Base-by-base conservation (phyloP, 2,329 filamentous ascomycete species). In the Monosporascus sp. region DNA sequence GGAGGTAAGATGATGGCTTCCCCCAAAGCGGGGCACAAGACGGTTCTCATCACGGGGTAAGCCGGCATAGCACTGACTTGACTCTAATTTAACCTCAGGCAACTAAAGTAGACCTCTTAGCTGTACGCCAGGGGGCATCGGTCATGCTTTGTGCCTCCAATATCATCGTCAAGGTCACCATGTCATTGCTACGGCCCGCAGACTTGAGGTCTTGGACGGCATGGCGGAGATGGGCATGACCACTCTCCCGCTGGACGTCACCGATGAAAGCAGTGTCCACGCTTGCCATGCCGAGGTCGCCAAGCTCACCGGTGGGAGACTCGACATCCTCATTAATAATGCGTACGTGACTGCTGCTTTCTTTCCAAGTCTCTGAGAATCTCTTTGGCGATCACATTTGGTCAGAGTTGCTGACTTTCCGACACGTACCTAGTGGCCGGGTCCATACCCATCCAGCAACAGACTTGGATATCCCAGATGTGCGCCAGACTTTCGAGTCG, bases 281-380 rank as follows among this genome's bases (percentile, higher is more conserved):
- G 64, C 65, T 43, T 79, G 77, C 60, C 76, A 74, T 52, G 69
- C 69, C 3, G 70, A 77, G 50, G 76, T 83, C 14, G 60, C 68
- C 11, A 63, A 71, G 14, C 66, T 82, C 47, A 82, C 78, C 2
- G 73, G 73, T 8, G 80, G 80, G 15, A 76, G 69, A 47, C 74
- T 84, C 5, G 80, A 84, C 57, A 75, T 83, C 46, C 77, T 84
- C 18, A 74, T 84, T 48, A 84, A 83, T 67, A 84, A 84, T 55
- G 80, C 81, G 78, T 82, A 57, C 56, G 74, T 62, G 5, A 41
- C 7, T 6, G 31, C 20, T n/a, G n/a, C n/a, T n/a, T n/a, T n/a
- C n/a, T n/a, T n/a, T n/a, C n/a, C n/a, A n/a, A n/a, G n/a, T n/a
- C n/a, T n/a, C n/a, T n/a, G n/a, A n/a, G n/a, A n/a, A n/a, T n/a